phyloP scores from a whole-genome alignment of 768 basidiomycete species.

The Rubroboletus satanas region DNA sequence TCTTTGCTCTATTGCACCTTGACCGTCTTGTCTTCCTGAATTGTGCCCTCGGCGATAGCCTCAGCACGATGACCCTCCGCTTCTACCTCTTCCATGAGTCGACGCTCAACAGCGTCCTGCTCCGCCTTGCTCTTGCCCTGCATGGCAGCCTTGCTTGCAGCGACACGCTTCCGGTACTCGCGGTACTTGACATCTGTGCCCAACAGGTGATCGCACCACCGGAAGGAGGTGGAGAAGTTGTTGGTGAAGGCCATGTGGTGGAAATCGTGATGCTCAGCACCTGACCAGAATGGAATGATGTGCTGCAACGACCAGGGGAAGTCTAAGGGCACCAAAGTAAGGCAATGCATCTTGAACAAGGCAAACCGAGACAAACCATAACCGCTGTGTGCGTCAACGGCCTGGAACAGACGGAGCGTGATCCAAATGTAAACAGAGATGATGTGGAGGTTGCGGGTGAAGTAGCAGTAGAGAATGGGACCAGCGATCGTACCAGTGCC shows the following conservation, averaged over 20 bases:
- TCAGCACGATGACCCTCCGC: constrained; percentile 70
- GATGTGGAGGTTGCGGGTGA: constrained; percentile 76
- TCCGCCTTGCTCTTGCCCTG: constrained; percentile 53
- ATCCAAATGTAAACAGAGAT: constrained; percentile 94
- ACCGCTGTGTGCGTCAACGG: constrained; percentile 94
- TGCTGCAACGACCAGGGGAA: constrained; percentile 98
- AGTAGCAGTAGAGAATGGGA: constrained; percentile 81
- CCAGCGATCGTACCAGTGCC: constrained; percentile 88
- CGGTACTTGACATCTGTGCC: constrained; percentile 91
- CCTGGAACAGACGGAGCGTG: constrained; percentile 90
- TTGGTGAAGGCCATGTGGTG: constrained; percentile 96
- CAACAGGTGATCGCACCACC: constrained; percentile 86
- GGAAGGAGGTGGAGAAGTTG: constrained; percentile 92
- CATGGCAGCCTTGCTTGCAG: constrained; percentile 55
- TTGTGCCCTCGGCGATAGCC: constrained; percentile 44
- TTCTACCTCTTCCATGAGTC: constrained; percentile 67
- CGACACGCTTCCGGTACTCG: constrained; percentile 67
- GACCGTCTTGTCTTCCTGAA: constrained; percentile 13
- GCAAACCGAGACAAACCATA: constrained; percentile 59
- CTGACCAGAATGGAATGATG: constrained; percentile 93
- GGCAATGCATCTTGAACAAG: neutral
- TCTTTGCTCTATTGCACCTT: constrained; percentile 25
- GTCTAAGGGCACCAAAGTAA: constrained; percentile 41
- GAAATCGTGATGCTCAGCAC: constrained; percentile 97
- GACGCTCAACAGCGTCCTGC: constrained; percentile 51